Evolutionary conservation across 768 basidiomycete genomes (phyloP), one percentile per base, ranked within the genome.

Genomic region (Kondoa subrosea): DNA sequence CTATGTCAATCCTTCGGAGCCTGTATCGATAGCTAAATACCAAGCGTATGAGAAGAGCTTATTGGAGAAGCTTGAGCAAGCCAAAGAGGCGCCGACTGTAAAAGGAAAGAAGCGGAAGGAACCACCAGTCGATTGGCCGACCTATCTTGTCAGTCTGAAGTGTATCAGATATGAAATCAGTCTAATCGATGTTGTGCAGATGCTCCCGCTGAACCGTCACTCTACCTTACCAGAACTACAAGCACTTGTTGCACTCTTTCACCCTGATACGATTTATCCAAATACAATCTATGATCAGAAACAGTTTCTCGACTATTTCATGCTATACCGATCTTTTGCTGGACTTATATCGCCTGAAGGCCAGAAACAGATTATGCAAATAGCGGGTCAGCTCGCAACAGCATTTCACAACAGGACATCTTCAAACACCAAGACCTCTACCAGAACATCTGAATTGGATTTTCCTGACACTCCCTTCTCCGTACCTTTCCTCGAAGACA

Each of bases 191-290:
- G 15, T 56, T 25, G 25, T 4, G 30, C 69, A 92, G 89, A 82
- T 89, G 8, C 85, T 87, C 4, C 90, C 90, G 0, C 80, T 97
- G 3, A 84, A 84, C 8, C 84, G 93, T 1, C 93, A 97, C 74
- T 93, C 91, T 0, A 81, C 87, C 0, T 82, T 95, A 2, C 87
- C 88, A 0, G 93, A 97, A 74, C 82, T 99, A 0, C 84, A 85
- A 69, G 77, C 79, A 1, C 86, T 99, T 65, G 89, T 95, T 29
- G 78, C 81, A 0, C 81, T 93, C 21, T 95, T 99, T 77, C 82
- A 82, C 25, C 93, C 93, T 0, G 80, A 78, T 56, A 80, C 82
- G 2, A 77, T 97, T 0, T 82, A 89, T 1, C 93, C 92, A 0
- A 93, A 92, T 73, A 87, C 88, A 0, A 84, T 81, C 71, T 82